Percentiles rank a stretch among this genome's conserved stretches.
Evolutionary conservation across 768 basidiomycete genomes (phyloP).

Genomic region (Pulveroboletus sp.): DNA sequence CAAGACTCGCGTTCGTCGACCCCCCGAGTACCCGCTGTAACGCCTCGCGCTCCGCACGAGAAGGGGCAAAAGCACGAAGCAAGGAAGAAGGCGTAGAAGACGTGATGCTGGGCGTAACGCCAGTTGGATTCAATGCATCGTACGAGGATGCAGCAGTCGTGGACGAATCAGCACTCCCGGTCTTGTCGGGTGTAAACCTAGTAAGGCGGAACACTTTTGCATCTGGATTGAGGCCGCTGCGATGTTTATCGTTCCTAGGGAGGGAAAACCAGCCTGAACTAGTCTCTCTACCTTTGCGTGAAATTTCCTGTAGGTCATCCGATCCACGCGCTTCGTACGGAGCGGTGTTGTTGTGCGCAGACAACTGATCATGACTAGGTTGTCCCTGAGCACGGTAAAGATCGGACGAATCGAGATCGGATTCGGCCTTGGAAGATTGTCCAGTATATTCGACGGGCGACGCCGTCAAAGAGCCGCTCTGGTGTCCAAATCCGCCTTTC

Average conservation of each 20-base stretch:
- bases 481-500: conserved; percentile 29
- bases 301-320: conserved; percentile 13
- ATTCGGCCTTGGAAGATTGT: conserved; percentile 24
- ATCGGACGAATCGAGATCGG: conserved; percentile 49
- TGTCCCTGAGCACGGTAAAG: conserved; percentile 28
- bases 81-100: conserved; percentile 48
- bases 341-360: conserved; percentile 30
- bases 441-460: conserved; percentile 44
- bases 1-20: conserved; percentile 71
- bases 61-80: conserved; percentile 84
- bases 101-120: conserved; percentile 38
- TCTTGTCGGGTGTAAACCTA: conserved; percentile 19
- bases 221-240: conserved; percentile 78
- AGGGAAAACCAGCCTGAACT: conserved; percentile 48
- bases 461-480: conserved; percentile 28
- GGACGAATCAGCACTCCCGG: conserved; percentile 11
- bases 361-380: conserved; percentile 16
- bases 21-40: conserved; percentile 77
- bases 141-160: conserved; percentile 28
- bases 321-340: conserved; percentile 31
- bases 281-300: conserved; percentile 19
- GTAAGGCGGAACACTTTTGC: conserved; percentile 78
- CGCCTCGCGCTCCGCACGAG: conserved; percentile 82
- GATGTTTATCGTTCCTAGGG: conserved; percentile 45
- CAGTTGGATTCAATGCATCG: conserved; percentile 62